phyloP scores from a whole-genome alignment of 2,329 filamentous ascomycete species.

The Hymenoscyphus repandus region DNA sequence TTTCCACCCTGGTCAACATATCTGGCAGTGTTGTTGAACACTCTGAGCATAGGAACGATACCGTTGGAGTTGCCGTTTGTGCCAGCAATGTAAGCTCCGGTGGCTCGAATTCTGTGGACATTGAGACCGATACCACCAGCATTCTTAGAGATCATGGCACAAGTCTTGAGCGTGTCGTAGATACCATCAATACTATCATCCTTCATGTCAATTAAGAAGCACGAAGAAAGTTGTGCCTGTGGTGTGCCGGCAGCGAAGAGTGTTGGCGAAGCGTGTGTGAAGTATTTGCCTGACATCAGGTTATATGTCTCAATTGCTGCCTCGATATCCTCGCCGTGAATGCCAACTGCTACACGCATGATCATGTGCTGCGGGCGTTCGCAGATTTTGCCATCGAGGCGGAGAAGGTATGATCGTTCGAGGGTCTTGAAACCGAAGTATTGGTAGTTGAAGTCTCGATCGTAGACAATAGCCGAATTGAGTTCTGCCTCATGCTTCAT shows the following conservation, averaged over 20 bases:
- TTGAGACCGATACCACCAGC: conserved; percentile 97
- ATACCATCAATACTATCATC: conserved; percentile 99
- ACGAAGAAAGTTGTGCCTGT: conserved; percentile 89
- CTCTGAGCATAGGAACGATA: conserved; percentile 93
- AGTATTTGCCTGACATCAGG: conserved; percentile 97
- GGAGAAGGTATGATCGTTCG: conserved; percentile 94
- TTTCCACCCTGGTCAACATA: conserved; percentile 99
- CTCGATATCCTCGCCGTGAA: conserved; percentile 93
- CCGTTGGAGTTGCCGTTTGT: conserved; percentile 98
- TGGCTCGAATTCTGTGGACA: conserved; percentile 92
- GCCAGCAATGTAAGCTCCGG: conserved; percentile 94
- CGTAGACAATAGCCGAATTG: conserved; percentile 98
- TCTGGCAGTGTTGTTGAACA: conserved; percentile 98
- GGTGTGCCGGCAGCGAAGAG: conserved; percentile 98
- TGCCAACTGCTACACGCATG: conserved; percentile 97
- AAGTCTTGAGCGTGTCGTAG: conserved; percentile 98
- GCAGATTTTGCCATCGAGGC: conserved; percentile 91
- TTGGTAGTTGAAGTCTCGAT: conserved; percentile 99
- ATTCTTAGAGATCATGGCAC: conserved; percentile 99
- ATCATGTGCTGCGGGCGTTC: conserved; percentile 99
- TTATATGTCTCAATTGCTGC: conserved; percentile 97
- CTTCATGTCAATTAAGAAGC: conserved; percentile 99
- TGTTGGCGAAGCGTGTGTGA: conserved; percentile 96
- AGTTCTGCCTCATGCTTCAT: conserved; percentile 96
- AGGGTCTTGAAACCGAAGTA: conserved; percentile 99